Evolutionary conservation across 73 alveolate species (phyloP), one percentile per base, ranked within the genome.

Genomic region (Uronychia setigera): DNA sequence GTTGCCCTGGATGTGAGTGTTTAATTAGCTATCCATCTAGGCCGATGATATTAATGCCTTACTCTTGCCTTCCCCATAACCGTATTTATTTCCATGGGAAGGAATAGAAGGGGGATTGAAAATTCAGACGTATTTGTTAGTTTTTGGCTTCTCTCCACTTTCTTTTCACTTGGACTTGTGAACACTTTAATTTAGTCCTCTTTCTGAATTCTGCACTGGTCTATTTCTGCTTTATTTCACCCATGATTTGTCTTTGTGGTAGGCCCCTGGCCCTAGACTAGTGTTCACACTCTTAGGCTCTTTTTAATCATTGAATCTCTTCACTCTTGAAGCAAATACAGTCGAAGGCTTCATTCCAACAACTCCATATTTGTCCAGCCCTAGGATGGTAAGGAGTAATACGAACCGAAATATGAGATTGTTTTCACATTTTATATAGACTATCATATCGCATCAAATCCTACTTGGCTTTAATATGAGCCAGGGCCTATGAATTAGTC

Each of bases 331-430:
- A 13, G 91, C 91, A 58, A 85, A 85, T 75, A 78, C 57, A 32
- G 79, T 85, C 26, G 85, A 85, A 0, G 91, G 91, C 35, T 85
- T 85, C 31, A 77, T 59, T 77, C 76, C 91, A 35, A 84, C 77
- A 33, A 85, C 77, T 35, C 91, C 91, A 76, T 77, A 77, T 59
- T 85, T 85, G 26, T 85, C 91, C 30, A 77, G 58, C 29, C 91
- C 91, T 32, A 74, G 57, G 85, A 57, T 85, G n/a, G 5, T 46
- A 46, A 11, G 5, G 67, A 5, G n/a, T 46, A 46, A 46, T 46
- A n/a, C n/a, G n/a, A 11, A 46, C 67, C 67, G 19, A 46, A 46
- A 46, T 46, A 46, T 14, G 81, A 57, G 11, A 85, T n/a, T 27
- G 58, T 85, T 86, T 85, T 85, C 27, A 60, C 91, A 13, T 83